Evolutionary conservation across 495 filamentous ascomycete species (phyloP).

Genomic region (Talaromyces thailandensis): DNA sequence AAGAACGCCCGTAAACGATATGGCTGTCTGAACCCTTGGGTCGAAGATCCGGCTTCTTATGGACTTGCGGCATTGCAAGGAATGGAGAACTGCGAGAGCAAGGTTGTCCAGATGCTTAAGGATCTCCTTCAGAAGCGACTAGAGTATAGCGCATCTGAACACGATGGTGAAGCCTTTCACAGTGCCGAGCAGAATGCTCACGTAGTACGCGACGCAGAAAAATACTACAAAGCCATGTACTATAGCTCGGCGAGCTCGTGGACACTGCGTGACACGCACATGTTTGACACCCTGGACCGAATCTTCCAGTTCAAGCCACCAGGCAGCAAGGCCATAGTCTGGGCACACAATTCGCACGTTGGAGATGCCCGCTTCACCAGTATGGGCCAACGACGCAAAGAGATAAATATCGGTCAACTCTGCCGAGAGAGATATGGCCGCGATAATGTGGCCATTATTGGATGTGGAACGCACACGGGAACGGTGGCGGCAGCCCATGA

Average conservation of each 20-base stretch:
- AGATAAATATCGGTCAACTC: constrained; percentile 49
- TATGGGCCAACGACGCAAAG: constrained; percentile 41
- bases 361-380: constrained; percentile 49
- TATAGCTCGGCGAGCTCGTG: constrained; percentile 46
- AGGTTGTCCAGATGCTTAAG: constrained; percentile 37
- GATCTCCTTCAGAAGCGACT: constrained; percentile 36
- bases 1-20: constrained; percentile 38
- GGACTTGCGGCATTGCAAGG: constrained; percentile 37
- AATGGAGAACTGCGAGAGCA: constrained; percentile 39
- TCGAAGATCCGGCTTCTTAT: constrained; percentile 43
- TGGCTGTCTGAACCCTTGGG: constrained; percentile 39
- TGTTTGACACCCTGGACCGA: constrained; percentile 46
- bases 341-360: constrained; percentile 54
- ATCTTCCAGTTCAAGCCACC: constrained; percentile 32
- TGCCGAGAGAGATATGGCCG: constrained; percentile 40
- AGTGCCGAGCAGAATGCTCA: constrained; percentile 47
- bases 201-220: constrained; percentile 45
- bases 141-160: constrained; percentile 25
- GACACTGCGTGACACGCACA: constrained; percentile 50
- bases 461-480: constrained; percentile 44
- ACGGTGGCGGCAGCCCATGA: constrained; percentile 47
- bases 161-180: constrained; percentile 44
- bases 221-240: constrained; percentile 52
- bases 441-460: constrained; percentile 40
- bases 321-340: constrained; percentile 43